Percentiles rank a stretch among this genome's conserved stretches.
These are phyloP conservation scores for Colletotrichum sp. DNA, from an alignment of 2,329 filamentous ascomycete species.

Conservation along the genomic window DNA sequence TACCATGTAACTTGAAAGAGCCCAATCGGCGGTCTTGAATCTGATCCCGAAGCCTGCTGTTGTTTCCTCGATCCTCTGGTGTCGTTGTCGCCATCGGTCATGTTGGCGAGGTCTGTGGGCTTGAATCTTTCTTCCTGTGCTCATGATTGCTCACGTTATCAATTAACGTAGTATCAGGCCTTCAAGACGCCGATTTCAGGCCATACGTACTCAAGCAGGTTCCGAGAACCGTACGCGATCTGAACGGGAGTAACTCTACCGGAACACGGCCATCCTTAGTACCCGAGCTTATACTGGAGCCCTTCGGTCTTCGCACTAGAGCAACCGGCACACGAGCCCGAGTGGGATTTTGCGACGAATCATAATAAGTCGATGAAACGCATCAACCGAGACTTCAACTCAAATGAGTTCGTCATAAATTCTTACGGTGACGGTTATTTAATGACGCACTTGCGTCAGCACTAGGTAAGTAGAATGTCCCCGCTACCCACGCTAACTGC, in stretches of 20 bases:
- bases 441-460: too few species aligned
- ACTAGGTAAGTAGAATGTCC: too few species aligned
- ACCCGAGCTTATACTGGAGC: background rate
- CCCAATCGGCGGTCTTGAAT: background rate
- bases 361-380: background rate
- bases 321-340: background rate
- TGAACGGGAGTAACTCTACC: background rate
- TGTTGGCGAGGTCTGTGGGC: background rate
- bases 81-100: background rate
- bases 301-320: background rate
- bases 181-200: background rate
- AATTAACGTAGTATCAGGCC: background rate
- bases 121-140: background rate
- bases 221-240: background rate
- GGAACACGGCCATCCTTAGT: background rate
- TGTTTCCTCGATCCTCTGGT: background rate
- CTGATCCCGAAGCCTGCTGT: background rate
- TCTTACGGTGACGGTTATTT: too few species aligned
- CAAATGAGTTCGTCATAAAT: too few species aligned
- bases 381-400: too few species aligned
- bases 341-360: background rate
- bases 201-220: background rate
- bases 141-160: background rate
- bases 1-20: background rate
- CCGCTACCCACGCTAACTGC: too few species aligned